A percentile compares a stretch with the other conserved stretches of the same genome.
Conservation (phyloP, 2,329 filamentous ascomycete genomes). For the Arthrobotrys pseudoclavata region DNA sequence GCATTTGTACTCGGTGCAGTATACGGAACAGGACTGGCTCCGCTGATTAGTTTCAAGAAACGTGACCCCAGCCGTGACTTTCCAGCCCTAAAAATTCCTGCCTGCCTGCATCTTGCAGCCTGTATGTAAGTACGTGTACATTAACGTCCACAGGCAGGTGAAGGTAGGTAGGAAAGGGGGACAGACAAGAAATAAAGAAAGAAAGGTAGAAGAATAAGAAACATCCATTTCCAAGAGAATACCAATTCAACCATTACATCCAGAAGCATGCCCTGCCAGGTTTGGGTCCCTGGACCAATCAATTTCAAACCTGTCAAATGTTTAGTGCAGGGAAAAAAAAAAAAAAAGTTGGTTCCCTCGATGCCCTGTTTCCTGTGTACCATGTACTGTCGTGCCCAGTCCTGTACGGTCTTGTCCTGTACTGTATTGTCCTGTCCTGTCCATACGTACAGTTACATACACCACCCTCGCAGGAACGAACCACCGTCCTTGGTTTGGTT, state of each 20-base stretch:
- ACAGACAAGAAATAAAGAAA: background rate
- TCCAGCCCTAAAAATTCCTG: conserved; percentile 31
- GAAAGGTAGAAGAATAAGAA: conserved; percentile 16
- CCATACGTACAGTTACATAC: background rate
- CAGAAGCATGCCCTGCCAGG: background rate
- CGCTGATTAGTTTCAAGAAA: conserved; percentile 35
- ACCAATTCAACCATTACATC: conserved; percentile 3
- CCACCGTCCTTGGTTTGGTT: conserved; percentile 35
- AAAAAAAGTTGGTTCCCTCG: background rate
- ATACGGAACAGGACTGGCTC: conserved; percentile 38
- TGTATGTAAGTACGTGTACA: background rate
- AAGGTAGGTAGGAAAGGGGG: background rate
- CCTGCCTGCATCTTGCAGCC: conserved; percentile 13
- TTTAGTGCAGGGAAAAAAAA: conserved; percentile 16
- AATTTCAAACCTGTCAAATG: conserved; percentile 45
- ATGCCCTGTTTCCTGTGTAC: background rate
- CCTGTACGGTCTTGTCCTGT: background rate
- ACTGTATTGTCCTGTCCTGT: background rate
- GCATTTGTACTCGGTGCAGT: conserved; percentile 28
- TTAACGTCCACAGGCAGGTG: conserved; percentile 9
- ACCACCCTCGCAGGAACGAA: conserved; percentile 8
- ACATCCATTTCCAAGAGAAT: conserved; percentile 11
- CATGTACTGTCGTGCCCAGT: background rate
- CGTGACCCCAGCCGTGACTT: conserved; percentile 2
- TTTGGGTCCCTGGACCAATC: conserved; percentile 26